phyloP scores from a whole-genome alignment of 306 rosid genomes.

The Rosa lucieae region DNA sequence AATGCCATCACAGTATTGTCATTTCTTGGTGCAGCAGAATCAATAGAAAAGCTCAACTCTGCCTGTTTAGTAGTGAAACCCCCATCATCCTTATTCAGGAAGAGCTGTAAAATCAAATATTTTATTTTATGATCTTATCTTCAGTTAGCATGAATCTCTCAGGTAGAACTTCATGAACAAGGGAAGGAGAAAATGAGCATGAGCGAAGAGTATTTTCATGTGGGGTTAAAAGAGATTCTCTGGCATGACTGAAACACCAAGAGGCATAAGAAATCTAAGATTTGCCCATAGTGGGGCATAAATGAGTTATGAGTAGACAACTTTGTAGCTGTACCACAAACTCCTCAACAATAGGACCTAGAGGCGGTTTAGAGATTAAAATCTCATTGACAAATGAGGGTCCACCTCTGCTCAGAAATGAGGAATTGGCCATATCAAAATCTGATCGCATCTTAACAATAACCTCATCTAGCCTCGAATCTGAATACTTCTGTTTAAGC shows the following conservation, averaged over 20 bases:
- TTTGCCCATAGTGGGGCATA: constrained; percentile 89
- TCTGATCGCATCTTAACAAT: constrained; percentile 59
- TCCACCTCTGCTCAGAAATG: constrained; percentile 36
- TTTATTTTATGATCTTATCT: constrained; percentile 60
- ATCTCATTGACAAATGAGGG: constrained; percentile 34
- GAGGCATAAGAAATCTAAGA: constrained; percentile 94
- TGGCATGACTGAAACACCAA: constrained; percentile 92
- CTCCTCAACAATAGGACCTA: constrained; percentile 63
- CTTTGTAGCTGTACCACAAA: constrained; percentile 77
- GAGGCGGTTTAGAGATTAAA: constrained; percentile 26
- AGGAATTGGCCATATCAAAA: constrained; percentile 40
- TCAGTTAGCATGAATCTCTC: constrained; percentile 76
- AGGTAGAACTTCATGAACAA: constrained; percentile 56
- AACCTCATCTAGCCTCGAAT: constrained; percentile 47
- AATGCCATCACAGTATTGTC: constrained; percentile 43
- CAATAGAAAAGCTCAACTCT: constrained; percentile 32
- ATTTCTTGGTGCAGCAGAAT: constrained; percentile 42
- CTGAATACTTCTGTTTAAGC: constrained; percentile 62
- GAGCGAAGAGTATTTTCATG: constrained; percentile 49
- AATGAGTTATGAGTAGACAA: constrained; percentile 48
- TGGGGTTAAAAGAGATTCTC: constrained; percentile 52
- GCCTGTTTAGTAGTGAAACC: constrained; percentile 44
- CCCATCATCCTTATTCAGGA: constrained; percentile 45
- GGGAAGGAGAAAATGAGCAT: constrained; percentile 64
- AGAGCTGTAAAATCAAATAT: constrained; percentile 48